Evolutionary conservation across 441 rosid species (phyloP), one percentile per base, ranked within the genome.

Genomic region (Aleurites moluccanus): DNA sequence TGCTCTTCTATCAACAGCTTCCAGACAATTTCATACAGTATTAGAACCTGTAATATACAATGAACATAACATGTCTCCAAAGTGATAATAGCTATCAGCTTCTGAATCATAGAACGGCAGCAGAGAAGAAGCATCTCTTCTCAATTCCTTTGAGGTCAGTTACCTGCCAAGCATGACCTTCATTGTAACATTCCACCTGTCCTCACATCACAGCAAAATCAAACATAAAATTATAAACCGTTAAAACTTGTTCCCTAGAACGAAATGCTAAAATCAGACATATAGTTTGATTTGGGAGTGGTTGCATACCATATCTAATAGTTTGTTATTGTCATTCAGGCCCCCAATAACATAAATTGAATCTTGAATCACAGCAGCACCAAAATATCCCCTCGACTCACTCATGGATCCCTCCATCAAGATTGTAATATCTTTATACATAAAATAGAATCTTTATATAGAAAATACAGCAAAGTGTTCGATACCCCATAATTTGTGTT

Each of bases 271-370:
- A 16, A 60, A 60, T 44, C 11, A 45, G 45, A 62, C 23, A 42
- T 47, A 1, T 27, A 45, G n/a, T 14, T 35, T 35, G 1, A 10
- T 3, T 40, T 15, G 11, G 25, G 59, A 35, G 6, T 18, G 40
- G 67, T 64, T 21, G 18, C 47, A 3, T 72, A 86, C 88, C 77
- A 44, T 69, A 73, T 86, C 81, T 30, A 80, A 70, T 38, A 79
- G 20, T 62, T 72, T 49, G 16, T 33, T 64, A 20, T 72, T 65
- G 42, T 68, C 42, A 44, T 53, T 33, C 70, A 82, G 35, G 11
- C 88, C 87, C 3, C 88, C 87, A 10, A 86, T 42, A 16, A 70
- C 78, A 67, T 83, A 79, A 16, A 86, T 78, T 6, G 79, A 28
- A 10, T 83, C 84, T 53, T 74, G 25, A 11, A 82, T 70, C 68